A percentile compares a stretch with the other conserved stretches of the same genome.
These are phyloP conservation scores for Agaricus blazei DNA, from an alignment of 768 basidiomycete species.

Conservation along the genomic window DNA sequence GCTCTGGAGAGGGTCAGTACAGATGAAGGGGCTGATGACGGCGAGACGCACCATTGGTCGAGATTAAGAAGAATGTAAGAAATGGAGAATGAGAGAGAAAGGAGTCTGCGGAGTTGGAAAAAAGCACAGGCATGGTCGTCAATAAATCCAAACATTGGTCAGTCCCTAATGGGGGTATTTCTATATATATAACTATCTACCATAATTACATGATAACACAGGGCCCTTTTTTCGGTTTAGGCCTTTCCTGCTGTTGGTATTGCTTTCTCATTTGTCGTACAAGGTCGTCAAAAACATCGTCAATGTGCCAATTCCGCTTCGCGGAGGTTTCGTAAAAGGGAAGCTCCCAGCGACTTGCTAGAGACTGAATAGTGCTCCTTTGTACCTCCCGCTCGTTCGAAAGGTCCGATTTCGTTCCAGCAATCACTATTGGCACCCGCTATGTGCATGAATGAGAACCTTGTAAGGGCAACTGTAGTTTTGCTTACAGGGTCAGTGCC, in stretches of 20 bases:
- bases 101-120: slow-evolving; percentile 11
- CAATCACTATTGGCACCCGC: slow-evolving; percentile 77
- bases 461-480: neutral
- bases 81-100: slow-evolving; percentile 5
- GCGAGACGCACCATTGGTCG: slow-evolving; percentile 18
- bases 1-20: slow-evolving; percentile 1
- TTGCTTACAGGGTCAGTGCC: slow-evolving; percentile 52
- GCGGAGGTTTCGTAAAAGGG: slow-evolving; percentile 88
- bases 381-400: slow-evolving; percentile 77
- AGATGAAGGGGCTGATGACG: neutral
- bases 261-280: slow-evolving; percentile 66
- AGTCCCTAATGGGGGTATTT: neutral
- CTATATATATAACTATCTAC: neutral
- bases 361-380: slow-evolving; percentile 53
- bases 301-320: slow-evolving; percentile 77
- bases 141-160: slow-evolving; percentile 20
- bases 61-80: slow-evolving; percentile 5
- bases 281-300: slow-evolving; percentile 74
- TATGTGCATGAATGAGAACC: slow-evolving; percentile 16
- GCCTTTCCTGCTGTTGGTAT: slow-evolving; percentile 38
- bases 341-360: slow-evolving; percentile 63
- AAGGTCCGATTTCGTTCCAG: slow-evolving; percentile 83
- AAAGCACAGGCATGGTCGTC: slow-evolving; percentile 4
- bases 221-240: slow-evolving; percentile 25
- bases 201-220: slow-evolving; percentile 39